Evolutionary conservation across 495 filamentous ascomycete species (phyloP), one percentile per base, ranked within the genome.

Genomic region (Aspergillus heteromorphus): DNA sequence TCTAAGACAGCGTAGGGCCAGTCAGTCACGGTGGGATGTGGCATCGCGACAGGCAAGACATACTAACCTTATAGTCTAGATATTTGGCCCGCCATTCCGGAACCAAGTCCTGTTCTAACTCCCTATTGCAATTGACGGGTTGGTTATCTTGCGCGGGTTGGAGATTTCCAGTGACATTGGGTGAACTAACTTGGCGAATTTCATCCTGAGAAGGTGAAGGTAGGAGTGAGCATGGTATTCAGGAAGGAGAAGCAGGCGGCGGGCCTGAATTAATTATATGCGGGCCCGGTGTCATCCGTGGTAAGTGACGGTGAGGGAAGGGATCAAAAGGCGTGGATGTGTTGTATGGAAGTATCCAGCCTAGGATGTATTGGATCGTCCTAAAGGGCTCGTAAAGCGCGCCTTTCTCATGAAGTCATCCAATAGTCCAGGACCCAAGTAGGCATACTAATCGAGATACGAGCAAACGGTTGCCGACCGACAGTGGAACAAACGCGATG

Each of bases 21-120:
- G 19, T 57, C 14, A 58, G 56, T n/a, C n/a, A n/a, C 19, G 29
- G 16, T 11, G 43, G 43, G 27, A 36, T 21, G 18, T 11, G 1
- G n/a, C 13, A 29, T 21, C 11, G 2, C 5, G 13, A 2, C n/a
- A 27, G 27, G 5, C 17, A 38, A 43, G n/a, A 40, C 36, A 40
- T 4, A 55, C 61, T 45, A 42, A 83, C 86, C 79, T 91, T 95
- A 76, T 96, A 96, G 72, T 96, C 83, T 53, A 96, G 78, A 71
- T 96, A 96, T 69, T 95, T 95, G 58, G 81, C 83, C 59, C 87
- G 82, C 91, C 91, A 96, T 79, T 96, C 91, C 75, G 91, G 89
- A 56, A 95, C 89, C 21, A 88, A 81, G 54, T 93, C 87, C 66
- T 85, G 83, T 48, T 96, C 91, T 52, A 96, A 77, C 74, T 95